These are phyloP conservation scores for Rhizomucor pusillus DNA, from an alignment of 371 early-diverging fungal genomes.

Conservation along the genomic window DNA sequence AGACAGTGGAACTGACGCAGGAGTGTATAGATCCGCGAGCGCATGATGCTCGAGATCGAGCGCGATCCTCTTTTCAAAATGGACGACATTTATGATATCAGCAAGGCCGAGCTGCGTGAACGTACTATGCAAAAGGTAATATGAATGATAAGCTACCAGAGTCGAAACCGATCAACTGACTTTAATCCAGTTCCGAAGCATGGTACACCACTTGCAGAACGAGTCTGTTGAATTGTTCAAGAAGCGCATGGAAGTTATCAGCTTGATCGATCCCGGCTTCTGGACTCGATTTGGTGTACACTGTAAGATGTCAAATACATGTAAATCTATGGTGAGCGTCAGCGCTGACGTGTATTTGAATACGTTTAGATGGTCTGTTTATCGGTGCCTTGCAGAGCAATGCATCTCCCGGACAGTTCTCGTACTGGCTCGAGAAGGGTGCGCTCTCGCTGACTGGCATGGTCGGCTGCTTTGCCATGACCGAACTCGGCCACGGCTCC, in stretches of 20 bases:
- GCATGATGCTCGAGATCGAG: slow-evolving; percentile 85
- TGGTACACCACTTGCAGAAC: slow-evolving; percentile 74
- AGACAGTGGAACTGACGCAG: too few relatives aligned
- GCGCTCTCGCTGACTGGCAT: slow-evolving; percentile 80
- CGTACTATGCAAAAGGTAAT: slow-evolving; percentile 80
- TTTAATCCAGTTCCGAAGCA: slow-evolving; percentile 52
- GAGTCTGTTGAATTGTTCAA: slow-evolving; percentile 76
- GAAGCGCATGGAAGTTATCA: slow-evolving; percentile 80
- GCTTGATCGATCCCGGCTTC: slow-evolving; percentile 83
- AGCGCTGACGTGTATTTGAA: neutral
- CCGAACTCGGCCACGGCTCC: slow-evolving; percentile 87
- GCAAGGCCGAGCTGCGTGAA: slow-evolving; percentile 76
- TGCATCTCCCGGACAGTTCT: slow-evolving; percentile 82
- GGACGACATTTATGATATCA: slow-evolving; percentile 78
- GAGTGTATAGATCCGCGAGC: slow-evolving; percentile 62
- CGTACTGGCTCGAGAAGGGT: slow-evolving; percentile 88
- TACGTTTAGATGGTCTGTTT: slow-evolving; percentile 69
- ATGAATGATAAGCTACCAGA: neutral
- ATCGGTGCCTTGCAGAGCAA: slow-evolving; percentile 88
- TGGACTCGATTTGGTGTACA: slow-evolving; percentile 95
- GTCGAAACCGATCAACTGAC: neutral
- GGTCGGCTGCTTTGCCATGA: slow-evolving; percentile 92
- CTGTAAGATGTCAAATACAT: slow-evolving; percentile 32
- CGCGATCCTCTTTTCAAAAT: slow-evolving; percentile 85
- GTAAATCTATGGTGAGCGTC: neutral